A percentile compares a stretch with the other conserved stretches of the same genome.
Evolutionary conservation across 164 flowering plant species (phyloP).

Genomic region (Tinospora cordifolia): DNA sequence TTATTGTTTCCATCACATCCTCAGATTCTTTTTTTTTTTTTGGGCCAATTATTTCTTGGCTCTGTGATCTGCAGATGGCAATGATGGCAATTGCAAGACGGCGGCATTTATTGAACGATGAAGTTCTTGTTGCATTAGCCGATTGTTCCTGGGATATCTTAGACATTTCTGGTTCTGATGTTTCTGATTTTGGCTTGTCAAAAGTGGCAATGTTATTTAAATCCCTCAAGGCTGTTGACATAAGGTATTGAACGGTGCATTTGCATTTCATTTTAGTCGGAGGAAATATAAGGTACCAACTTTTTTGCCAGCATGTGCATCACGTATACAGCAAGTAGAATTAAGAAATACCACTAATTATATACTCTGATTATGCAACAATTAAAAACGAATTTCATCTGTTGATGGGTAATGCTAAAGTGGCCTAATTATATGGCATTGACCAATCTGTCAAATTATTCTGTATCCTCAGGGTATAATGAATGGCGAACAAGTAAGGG

Average conservation of each 20-base stretch:
- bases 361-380: background rate
- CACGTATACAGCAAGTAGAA: too few species aligned
- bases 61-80: conserved; percentile 43
- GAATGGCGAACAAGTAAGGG: background rate
- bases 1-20: too few species aligned
- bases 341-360: too few species aligned
- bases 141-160: conserved; percentile 76
- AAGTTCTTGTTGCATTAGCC: conserved; percentile 59
- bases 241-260: conserved; percentile 43
- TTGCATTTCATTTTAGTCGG: background rate
- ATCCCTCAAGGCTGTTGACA: conserved; percentile 58
- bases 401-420: background rate
- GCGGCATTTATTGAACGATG: conserved; percentile 65
- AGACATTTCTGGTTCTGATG: conserved; percentile 78
- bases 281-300: background rate
- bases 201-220: conserved; percentile 51
- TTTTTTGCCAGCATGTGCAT: background rate
- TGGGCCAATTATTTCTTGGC: background rate
- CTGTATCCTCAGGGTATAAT: background rate
- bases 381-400: conserved; percentile 5
- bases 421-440: background rate
- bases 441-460: background rate
- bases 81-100: conserved; percentile 73
- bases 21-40: background rate
- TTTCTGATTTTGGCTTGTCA: conserved; percentile 67